Evolutionary conservation across 2,329 filamentous ascomycete species (phyloP).

Genomic region (Grosmannia penicillata): DNA sequence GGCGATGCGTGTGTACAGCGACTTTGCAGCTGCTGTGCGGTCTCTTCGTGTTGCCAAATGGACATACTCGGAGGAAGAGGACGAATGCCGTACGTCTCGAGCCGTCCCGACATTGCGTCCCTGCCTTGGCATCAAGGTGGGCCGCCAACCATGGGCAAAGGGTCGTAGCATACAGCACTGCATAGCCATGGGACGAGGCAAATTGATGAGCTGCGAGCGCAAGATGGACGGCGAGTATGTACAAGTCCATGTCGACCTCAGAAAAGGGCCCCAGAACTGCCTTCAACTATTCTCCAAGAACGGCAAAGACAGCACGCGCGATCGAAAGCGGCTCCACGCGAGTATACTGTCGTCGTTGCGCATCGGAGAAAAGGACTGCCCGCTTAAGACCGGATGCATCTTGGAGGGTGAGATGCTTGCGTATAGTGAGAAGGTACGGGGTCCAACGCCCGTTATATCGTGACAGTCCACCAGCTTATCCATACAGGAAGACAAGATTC

Average conservation of each 20-base stretch:
- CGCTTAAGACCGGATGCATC: slow-evolving; percentile 52
- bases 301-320: slow-evolving; percentile 72
- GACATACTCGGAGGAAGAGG: too few species aligned
- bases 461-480: background rate
- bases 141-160: slow-evolving; percentile 49
- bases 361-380: slow-evolving; percentile 43
- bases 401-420: slow-evolving; percentile 74
- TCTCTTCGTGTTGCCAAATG: background rate
- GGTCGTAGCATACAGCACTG: slow-evolving; percentile 62
- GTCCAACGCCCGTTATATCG: background rate
- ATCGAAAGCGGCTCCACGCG: slow-evolving; percentile 45
- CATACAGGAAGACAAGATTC: slow-evolving; percentile 38
- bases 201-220: slow-evolving; percentile 56
- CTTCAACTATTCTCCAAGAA: slow-evolving; percentile 87
- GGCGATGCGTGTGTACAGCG: slow-evolving; percentile 54
- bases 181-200: slow-evolving; percentile 40
- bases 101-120: slow-evolving; percentile 20
- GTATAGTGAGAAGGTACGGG: slow-evolving; percentile 48
- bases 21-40: slow-evolving; percentile 41
- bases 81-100: too few species aligned
- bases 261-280: slow-evolving; percentile 28
- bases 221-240: slow-evolving; percentile 88
- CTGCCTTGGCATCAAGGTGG: slow-evolving; percentile 45
- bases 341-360: slow-evolving; percentile 50
- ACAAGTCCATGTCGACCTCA: slow-evolving; percentile 67